Evolutionary conservation across 441 rosid genomes (phyloP).

Genomic region (Croton setiger): DNA sequence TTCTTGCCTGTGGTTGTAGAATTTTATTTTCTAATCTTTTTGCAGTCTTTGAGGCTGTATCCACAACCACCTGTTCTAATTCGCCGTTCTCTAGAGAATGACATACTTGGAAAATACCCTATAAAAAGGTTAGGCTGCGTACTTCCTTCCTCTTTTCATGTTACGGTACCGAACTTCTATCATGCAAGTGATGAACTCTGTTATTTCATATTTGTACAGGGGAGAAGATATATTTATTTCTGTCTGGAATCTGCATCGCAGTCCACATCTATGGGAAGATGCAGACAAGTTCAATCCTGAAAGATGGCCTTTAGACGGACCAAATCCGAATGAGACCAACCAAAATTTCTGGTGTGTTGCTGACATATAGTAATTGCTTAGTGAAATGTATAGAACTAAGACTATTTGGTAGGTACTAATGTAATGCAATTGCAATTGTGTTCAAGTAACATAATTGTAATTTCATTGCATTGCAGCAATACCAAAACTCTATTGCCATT

Average conservation of each 20-base stretch:
- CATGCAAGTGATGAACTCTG: neutral
- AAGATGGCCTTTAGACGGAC: constrained; percentile 98
- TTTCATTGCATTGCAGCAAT: no score
- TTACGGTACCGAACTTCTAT: neutral
- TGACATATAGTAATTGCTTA: no score
- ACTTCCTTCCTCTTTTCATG: neutral
- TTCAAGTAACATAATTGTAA: no score
- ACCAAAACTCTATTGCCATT: neutral
- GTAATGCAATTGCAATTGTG: no score
- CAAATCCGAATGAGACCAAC: constrained; percentile 96
- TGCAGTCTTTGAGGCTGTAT: constrained; percentile 89
- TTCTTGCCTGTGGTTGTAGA: constrained; percentile 2
- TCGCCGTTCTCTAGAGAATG: constrained; percentile 76
- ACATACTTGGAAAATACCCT: constrained; percentile 79
- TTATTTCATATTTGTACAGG: constrained; percentile 33
- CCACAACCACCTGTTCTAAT: constrained; percentile 99
- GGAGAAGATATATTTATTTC: constrained; percentile 94
- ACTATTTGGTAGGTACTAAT: no score
- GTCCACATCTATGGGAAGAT: constrained; percentile 81
- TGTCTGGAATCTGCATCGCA: constrained; percentile 90
- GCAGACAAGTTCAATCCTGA: constrained; percentile 89
- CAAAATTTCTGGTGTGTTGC: constrained; percentile 72
- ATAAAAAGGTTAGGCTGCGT: constrained; percentile 52
- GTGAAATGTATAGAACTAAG: no score
- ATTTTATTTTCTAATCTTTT: constrained; percentile 23